Base-by-base conservation (phyloP, 441 rosid genomes). In the Syzygium syzygioides region DNA sequence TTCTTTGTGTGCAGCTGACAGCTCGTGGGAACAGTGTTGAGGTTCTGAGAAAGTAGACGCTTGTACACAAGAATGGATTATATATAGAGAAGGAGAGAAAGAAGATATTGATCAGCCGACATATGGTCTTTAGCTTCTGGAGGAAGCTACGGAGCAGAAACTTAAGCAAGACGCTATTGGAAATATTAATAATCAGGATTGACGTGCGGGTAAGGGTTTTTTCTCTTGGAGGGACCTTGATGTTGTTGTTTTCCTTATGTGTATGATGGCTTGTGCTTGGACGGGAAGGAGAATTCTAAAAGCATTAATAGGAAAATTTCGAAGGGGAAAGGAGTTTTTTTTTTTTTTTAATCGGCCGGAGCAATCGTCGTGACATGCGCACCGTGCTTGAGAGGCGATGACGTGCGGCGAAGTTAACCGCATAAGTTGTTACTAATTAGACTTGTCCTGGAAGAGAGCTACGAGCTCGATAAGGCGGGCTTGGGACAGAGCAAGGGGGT, bases 121-220 rank as follows among this genome's bases (percentile, higher is more conserved):
- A 85, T 85, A 87, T 79, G 87, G 55, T 53, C 87, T 88, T 26
- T 18, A 54, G 89, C 90, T 90, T 90, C 90, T 90, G 86, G 64
- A 56, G 57, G 92, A 93, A 93, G 94, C 93, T 68, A 87, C 89
- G 89, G 91, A 14, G 68, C 88, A 6, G 52, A 86, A 90, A 60
- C 95, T 93, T 94, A 12, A 0, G 60, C 5, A 5, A 87, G 68
- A 93, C 92, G 94, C 85, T 91, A 89, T 53, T n/a, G 20, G 9
- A 28, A 4, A 17, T 15, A 4, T 26, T n/a, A 28, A 79, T 71
- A 91, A 88, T 91, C n/a, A 8, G 2, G 9, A 0, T 23, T 89
- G 86, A 85, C 91, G 89, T 91, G 87, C 66, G 59, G 79, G n/a
- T 84, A 88, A 89, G 93, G 93, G 92, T 89, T 92, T 92, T 60